phyloP scores from a whole-genome alignment of 1,139 yeast genomes.

The Sugiyamaella xylanicola region DNA sequence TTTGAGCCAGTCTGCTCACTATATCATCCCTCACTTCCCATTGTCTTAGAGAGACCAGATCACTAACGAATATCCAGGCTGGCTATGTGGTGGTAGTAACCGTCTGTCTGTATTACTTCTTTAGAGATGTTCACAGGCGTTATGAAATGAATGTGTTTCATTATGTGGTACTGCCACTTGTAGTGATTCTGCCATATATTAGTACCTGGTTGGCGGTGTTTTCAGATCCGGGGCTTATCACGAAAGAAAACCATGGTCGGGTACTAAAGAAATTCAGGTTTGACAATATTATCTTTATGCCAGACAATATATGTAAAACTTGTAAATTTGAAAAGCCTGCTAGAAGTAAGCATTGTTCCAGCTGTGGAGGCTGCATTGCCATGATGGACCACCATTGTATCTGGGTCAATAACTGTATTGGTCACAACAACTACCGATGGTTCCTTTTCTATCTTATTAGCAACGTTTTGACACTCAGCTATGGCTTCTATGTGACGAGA shows the following conservation, averaged over 20 bases:
- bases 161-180: conserved; percentile 33
- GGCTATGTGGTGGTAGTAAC: conserved; percentile 52
- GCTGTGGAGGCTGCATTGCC: conserved; percentile 67
- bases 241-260: conserved; percentile 33
- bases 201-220: conserved; percentile 52
- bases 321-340: conserved; percentile 78
- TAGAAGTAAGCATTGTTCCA: conserved; percentile 83
- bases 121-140: conserved; percentile 45
- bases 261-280: conserved; percentile 43
- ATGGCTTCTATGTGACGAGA: conserved; percentile 58
- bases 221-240: conserved; percentile 58
- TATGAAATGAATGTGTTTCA: conserved; percentile 30
- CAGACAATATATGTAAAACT: conserved; percentile 52
- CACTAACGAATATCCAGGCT: too few relatives aligned
- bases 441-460: conserved; percentile 63
- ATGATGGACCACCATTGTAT: conserved; percentile 89
- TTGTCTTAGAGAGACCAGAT: too few relatives aligned
- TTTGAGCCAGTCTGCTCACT: too few relatives aligned
- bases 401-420: conserved; percentile 94
- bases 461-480: conserved; percentile 57
- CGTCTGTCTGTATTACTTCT: conserved; percentile 53
- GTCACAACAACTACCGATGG: conserved; percentile 71
- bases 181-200: conserved; percentile 45
- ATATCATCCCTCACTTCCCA: too few relatives aligned
- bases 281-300: conserved; percentile 64